Evolutionary conservation across 306 rosid species (phyloP).

Genomic region (Trifolium fragiferum): DNA sequence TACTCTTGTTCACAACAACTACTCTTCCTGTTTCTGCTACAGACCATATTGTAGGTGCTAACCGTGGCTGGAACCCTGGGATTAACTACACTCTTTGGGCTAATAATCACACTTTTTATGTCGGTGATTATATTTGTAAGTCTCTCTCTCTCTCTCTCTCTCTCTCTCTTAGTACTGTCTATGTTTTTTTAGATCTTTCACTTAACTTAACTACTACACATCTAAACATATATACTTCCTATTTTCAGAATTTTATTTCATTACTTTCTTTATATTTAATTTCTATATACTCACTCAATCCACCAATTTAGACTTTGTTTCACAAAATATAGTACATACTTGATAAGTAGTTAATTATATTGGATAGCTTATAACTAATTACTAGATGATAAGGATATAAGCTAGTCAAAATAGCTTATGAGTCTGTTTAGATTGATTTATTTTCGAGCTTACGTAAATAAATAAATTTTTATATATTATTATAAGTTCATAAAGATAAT

Average conservation of each 20-base stretch:
- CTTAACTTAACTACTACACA: slow-evolving; percentile 2
- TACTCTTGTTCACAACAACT: slow-evolving; percentile 26
- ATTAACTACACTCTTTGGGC: slow-evolving; percentile 89
- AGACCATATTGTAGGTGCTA: slow-evolving; percentile 91
- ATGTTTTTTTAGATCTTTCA: not conserved
- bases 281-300: not conserved
- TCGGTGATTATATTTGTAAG: slow-evolving; percentile 83
- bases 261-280: not conserved
- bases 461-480: no score
- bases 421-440: no score
- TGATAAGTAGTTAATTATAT: no score
- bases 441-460: no score
- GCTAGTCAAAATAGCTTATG: no score
- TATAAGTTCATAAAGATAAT: no score
- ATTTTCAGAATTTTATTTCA: not conserved
- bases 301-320: no score
- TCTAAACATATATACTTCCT: slow-evolving; percentile 25
- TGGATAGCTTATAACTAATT: no score
- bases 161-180: not conserved
- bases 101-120: slow-evolving; percentile 84
- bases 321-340: no score
- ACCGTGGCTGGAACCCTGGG: slow-evolving; percentile 92
- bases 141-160: not conserved
- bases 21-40: slow-evolving; percentile 52
- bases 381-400: no score